phyloP scores from a whole-genome alignment of 1,284 basidiomycete genomes.

The Cerioporus squamosus region DNA sequence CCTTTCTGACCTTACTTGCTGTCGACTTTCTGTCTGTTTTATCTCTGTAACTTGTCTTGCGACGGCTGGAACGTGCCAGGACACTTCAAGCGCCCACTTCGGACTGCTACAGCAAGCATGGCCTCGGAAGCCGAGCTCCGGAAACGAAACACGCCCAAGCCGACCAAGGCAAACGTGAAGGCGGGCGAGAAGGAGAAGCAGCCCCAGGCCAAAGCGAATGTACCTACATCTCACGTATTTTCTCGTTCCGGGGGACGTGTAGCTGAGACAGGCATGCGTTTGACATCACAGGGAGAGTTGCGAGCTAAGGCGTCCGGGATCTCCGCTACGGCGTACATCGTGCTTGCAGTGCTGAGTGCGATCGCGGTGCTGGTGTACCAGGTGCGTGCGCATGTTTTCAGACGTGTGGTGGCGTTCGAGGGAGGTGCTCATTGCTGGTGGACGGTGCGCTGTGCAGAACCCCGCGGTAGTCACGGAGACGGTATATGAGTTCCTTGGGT shows the following conservation, averaged over 20 bases:
- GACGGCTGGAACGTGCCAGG: slow-evolving; percentile 17
- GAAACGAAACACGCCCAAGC: not conserved
- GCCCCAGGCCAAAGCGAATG: not conserved
- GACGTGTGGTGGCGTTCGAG: not conserved
- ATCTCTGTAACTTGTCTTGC: not conserved
- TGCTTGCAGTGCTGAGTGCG: slow-evolving; percentile 19
- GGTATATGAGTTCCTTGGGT: slow-evolving; percentile 20
- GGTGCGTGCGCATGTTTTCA: slow-evolving; percentile 4
- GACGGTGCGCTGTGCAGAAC: slow-evolving; percentile 8
- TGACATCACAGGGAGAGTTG: not conserved
- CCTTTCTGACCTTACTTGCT: not conserved
- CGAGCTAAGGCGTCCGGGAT: slow-evolving; percentile 3
- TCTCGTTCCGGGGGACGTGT: not conserved
- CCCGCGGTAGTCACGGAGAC: slow-evolving; percentile 17
- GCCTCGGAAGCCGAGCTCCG: slow-evolving; percentile 3
- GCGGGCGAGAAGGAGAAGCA: not conserved
- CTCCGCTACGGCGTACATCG: slow-evolving; percentile 10
- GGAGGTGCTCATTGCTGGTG: not conserved
- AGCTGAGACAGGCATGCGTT: not conserved
- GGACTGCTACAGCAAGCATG: not conserved
- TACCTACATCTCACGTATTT: not conserved
- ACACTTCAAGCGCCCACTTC: not conserved
- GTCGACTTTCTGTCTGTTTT: not conserved
- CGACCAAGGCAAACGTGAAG: not conserved
- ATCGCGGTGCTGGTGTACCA: slow-evolving; percentile 15